Base-by-base conservation (phyloP, 2,329 filamentous ascomycete species). In the Hymenoscyphus albidus region DNA sequence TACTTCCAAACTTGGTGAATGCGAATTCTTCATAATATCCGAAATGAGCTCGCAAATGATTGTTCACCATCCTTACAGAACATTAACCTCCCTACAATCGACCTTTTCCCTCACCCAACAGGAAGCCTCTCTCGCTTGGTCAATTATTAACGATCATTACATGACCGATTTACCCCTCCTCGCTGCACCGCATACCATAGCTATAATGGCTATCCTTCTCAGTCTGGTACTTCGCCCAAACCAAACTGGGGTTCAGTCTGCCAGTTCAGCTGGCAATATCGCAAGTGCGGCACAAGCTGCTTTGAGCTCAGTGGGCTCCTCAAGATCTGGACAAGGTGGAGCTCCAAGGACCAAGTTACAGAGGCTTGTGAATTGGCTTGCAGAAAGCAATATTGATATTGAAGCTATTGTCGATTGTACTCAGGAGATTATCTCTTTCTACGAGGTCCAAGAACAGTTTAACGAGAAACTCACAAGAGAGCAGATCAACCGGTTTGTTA, bases 11-110 rank as follows among this genome's bases (percentile, higher is more conserved):
- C 82, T 92, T 12, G 88, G 88, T 44, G 88, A 92, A 77, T 91
- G 88, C 78, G 89, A 92, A 73, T 92, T 92, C 74, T 87, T 84
- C 59, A 78, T 92, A 40, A 91, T 92, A 70, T 89, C 87, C 4
- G 88, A 90, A 69, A 85, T 92, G 81, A 87, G 84, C 71, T 89
- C 87, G n/a, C 88, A 90, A 68, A 80, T 92, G 70, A 91, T 91
- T 71, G 80, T 90, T 27, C 88, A 91, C 73, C 89, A 92, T 71
- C 89, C 88, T 2, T 92, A 92, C 73, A 86, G 88, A 59, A 87
- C 83, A 62, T 78, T 92, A 55, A 81, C 81, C 22, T 85, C 89
- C 54, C 76, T 91, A n/a, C 84, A 86, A 68, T 78, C 80, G 6
- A 80, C 82, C 35, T 82, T 91, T 64, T 80, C 82, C 42, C 78